Base-by-base conservation (phyloP, 768 basidiomycete genomes). In the Hygrocybe punicea region DNA sequence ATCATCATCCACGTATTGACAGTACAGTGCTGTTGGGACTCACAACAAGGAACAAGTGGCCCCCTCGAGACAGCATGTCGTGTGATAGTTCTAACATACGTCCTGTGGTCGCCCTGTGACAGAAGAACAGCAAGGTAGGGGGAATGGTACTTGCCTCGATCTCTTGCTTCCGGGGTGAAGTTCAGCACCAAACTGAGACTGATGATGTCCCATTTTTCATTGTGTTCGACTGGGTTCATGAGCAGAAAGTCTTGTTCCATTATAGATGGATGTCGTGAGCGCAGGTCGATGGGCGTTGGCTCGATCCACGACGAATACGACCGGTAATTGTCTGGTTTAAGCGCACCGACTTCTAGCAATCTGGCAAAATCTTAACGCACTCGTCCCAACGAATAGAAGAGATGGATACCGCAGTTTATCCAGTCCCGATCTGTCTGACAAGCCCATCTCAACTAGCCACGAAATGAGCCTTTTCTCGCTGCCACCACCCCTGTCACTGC, bases 101-200 rank as follows among this genome's bases (percentile, higher is more conserved):
- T 3, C 91, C 91, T 91, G 63, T 19, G 46, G 58, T 34, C 19
- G 37, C 50, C 10, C 37, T n/a, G 39, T 60, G 40, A 58, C 42
- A 34, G 6, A 53, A 17, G 54, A 33, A 55, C 56, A 1, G 17
- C 56, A 9, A 36, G 19, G 21, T 23, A 8, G 51, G 16, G 39
- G 33, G 24, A 50, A 37, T 4, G 25, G 3, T 45, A 60, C 73
- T 52, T 57, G 91, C 93, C 93, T 84, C 94, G 76, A 53, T 91
- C 85, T 48, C 73, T 73, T 0, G 89, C 76, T 24, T 84, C 79
- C 21, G 90, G 86, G 1, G 93, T 89, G 65, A 95, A 97, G 66
- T 97, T 97, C 3, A 97, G 71, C 4, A 97, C 94, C 35, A 97
- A 73, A 64, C 92, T 93, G 23, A 95, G 82, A 68, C 91, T 92